These are phyloP conservation scores for Corinectria fuckeliana DNA, from an alignment of 2,329 filamentous ascomycete species.

Conservation along the genomic window DNA sequence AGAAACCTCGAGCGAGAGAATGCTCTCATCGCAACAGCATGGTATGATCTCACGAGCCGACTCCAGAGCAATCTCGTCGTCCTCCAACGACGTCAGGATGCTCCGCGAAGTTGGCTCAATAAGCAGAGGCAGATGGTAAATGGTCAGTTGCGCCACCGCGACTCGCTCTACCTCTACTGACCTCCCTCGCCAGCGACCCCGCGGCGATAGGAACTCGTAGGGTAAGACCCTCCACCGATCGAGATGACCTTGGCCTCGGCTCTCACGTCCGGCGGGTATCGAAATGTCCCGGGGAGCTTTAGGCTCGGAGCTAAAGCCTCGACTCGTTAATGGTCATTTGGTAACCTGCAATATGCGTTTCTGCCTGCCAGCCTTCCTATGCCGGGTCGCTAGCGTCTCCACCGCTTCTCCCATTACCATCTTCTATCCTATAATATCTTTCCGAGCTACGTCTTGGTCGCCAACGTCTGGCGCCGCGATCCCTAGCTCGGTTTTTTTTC, in stretches of 20 bases:
- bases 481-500: constrained; percentile 6
- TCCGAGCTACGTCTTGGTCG: neutral
- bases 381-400: neutral
- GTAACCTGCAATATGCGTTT: neutral
- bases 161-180: constrained; percentile 54
- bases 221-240: constrained; percentile 37
- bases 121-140: constrained; percentile 79
- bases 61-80: constrained; percentile 85
- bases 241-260: neutral
- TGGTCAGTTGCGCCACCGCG: constrained; percentile 55
- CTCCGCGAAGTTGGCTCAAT: constrained; percentile 82
- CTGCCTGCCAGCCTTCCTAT: neutral
- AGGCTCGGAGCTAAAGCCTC: neutral
- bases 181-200: constrained; percentile 52
- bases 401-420: neutral
- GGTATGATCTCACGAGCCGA: constrained; percentile 81
- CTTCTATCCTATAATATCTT: neutral
- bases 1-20: constrained; percentile 80
- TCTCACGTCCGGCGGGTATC: neutral
- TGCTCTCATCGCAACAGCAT: constrained; percentile 79
- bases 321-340: neutral
- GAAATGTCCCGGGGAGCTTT: neutral
- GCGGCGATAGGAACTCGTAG: constrained; percentile 52
- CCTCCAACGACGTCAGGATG: constrained; percentile 75
- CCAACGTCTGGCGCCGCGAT: neutral